A percentile compares a stretch with the other conserved stretches of the same genome.
These are phyloP conservation scores for Polyporus tsugae DNA, from an alignment of 1,284 basidiomycete genomes.

Conservation along the genomic window DNA sequence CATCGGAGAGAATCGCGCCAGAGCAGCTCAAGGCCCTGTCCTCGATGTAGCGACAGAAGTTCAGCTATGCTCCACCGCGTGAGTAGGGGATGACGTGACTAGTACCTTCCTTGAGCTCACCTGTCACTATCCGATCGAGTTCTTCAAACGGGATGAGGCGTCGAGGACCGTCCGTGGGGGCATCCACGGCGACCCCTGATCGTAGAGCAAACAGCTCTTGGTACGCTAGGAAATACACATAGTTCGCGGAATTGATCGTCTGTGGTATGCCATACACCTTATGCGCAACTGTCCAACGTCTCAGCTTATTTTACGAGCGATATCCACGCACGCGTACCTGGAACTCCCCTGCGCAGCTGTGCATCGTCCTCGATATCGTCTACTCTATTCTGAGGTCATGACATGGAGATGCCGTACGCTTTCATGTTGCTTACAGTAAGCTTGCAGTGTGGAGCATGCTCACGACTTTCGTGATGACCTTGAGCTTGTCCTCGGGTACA, in stretches of 20 bases:
- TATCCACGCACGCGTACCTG: conserved; percentile 56
- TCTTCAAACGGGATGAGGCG: conserved; percentile 50
- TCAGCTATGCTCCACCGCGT: conserved; percentile 62
- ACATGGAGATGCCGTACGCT: neutral
- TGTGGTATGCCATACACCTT: conserved; percentile 97
- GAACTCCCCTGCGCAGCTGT: conserved; percentile 87
- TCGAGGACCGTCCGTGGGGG: conserved; percentile 9
- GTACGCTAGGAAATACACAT: conserved; percentile 93
- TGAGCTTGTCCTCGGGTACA: conserved; percentile 79
- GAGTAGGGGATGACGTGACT: neutral
- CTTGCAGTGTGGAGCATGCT: conserved; percentile 96
- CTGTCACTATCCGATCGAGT: conserved; percentile 76
- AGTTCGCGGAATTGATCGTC: conserved; percentile 98
- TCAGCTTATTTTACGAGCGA: neutral
- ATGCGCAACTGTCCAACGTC: conserved; percentile 72
- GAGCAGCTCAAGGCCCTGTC: conserved; percentile 94
- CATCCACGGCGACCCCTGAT: conserved; percentile 34
- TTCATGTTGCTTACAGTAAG: conserved; percentile 71
- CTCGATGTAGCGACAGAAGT: conserved; percentile 90
- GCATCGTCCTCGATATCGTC: conserved; percentile 99
- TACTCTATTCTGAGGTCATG: conserved; percentile 60
- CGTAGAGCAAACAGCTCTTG: conserved; percentile 77
- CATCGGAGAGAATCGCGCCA: conserved; percentile 95
- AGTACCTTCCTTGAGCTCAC: conserved; percentile 42
- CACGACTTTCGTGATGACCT: conserved; percentile 82